Evolutionary conservation across 192 early-diverging fungal genomes (phyloP), one percentile per base, ranked within the genome.

Genomic region (Phycomyces nitens): DNA sequence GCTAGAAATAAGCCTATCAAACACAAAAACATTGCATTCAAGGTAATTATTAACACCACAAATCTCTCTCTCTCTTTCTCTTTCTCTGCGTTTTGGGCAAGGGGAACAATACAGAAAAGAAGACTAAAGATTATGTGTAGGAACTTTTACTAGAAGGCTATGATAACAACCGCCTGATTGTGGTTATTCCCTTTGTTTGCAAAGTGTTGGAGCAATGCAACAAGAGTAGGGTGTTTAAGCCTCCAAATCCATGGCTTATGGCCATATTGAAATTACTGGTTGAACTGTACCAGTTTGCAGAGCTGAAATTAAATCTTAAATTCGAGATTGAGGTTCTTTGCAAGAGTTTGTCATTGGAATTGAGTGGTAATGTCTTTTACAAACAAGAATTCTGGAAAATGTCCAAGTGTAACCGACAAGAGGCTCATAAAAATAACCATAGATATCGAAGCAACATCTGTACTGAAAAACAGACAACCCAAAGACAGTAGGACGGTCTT

Each of bases 321-420:
- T 99, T 99, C 74, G 95, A 97, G 69, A 92, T 99, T 52, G 97
- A 99, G 75, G 94, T 99, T 9, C 81, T 99, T 27, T 97, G 94
- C 80, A 97, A 97, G 72, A 88, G 90, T 47, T 75, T 94, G 22
- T 77, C 85, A 44, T 74, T 99, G 22, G 92, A 94, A 51, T 80
- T 96, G 18, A 95, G 90, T 70, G 56, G 65, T 27, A 49, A 63
- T 14, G 44, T 34, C 2, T 34, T 34, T 34, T 34, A 6, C 12
- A 34, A 4, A 53, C 11, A 68, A 6, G 56, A 12, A 66, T 1
- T 7, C 20, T 38, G 15, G 12, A 7, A 42, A 49, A 71, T 23
- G n/a, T 52, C 54, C 12, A 66, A 51, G 27, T 23, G 57, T 56
- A n/a, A 56, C 18, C 2, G 20, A 40, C 16, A n/a, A 1, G 53